Base-by-base conservation (phyloP, 176 grass and related monocot genomes). In the Echinochloa phyllopogon region DNA sequence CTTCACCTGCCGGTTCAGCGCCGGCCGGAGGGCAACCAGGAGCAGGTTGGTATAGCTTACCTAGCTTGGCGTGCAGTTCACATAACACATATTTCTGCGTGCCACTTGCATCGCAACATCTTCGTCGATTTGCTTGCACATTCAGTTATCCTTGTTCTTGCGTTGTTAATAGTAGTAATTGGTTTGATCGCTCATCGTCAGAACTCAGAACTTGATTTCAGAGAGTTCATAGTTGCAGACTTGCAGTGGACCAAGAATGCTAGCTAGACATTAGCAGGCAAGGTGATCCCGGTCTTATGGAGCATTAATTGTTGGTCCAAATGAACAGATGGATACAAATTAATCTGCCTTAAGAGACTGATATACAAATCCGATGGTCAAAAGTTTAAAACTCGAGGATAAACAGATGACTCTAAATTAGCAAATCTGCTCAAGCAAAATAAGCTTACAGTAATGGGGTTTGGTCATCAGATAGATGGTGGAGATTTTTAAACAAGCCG, bases 1-100 rank as follows among this genome's bases (percentile, higher is more conserved):
- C 33, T 98, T 98, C 84, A 98, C 85, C 70, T 98, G 96, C 87
- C 80, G 93, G 60, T 98, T 98, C 86, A 90, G 86, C 57, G 77
- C 88, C 42, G 93, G 93, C 29, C 85, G 91, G 14, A 75, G 89
- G 69, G 81, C n/a, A 20, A 42, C 58, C 24, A 74, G 87, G 77
- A 87, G 87, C 27, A 95, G 91, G 96, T 98, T 53, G 57, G 87
- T 84, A 58, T 58, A 14, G 18, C 73, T 43, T 75, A 64, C 8
- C 23, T 52, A 41, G 16, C 83, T 51, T 65, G 20, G 6, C 43
- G 36, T 50, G 42, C 43, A 23, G 10, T 69, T 45, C 15, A 71
- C 24, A 27, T 75, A 25, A 10, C 41, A 50, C 23, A 50, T 33
- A 29, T 72, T 72, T 49, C 44, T 47, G 44, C 10, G 12, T 27